Conservation (phyloP, 1,139 yeast species). For the Yamadazyma friedrichii region DNA sequence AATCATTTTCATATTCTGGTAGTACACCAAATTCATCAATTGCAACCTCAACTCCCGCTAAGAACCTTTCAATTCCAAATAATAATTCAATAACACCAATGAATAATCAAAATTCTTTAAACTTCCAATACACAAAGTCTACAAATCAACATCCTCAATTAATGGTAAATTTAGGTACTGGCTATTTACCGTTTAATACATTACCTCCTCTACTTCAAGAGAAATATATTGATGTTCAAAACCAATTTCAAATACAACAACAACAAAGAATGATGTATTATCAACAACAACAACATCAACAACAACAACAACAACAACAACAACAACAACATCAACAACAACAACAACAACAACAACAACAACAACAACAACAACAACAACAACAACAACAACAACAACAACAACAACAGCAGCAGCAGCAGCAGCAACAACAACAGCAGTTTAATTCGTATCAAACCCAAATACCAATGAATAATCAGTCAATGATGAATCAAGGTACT, state of each 20-base stretch:
- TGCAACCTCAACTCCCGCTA: conserved; percentile 19
- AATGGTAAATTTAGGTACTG: conserved; percentile 22
- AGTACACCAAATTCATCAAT: conserved; percentile 11
- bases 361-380: conserved; percentile 12
- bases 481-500: conserved; percentile 2
- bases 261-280: conserved; percentile 10
- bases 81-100: neutral
- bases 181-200: conserved; percentile 20
- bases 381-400: conserved; percentile 12
- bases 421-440: conserved; percentile 9
- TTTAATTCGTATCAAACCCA: conserved; percentile 8
- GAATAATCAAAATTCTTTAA: neutral
- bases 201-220: conserved; percentile 21
- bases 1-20: conserved; percentile 7
- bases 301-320: conserved; percentile 12
- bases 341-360: conserved; percentile 11
- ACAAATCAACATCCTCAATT: conserved; percentile 12
- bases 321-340: conserved; percentile 16
- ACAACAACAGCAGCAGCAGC: conserved; percentile 11
- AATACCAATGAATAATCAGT: conserved; percentile 8
- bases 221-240: conserved; percentile 19
- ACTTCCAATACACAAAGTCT: neutral
- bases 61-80: conserved; percentile 3
- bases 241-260: conserved; percentile 12
- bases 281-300: conserved; percentile 11